A percentile compares a stretch with the other conserved stretches of the same genome.
Conservation (phyloP, 1,284 basidiomycete species). For the Papiliotrema flavescens region DNA sequence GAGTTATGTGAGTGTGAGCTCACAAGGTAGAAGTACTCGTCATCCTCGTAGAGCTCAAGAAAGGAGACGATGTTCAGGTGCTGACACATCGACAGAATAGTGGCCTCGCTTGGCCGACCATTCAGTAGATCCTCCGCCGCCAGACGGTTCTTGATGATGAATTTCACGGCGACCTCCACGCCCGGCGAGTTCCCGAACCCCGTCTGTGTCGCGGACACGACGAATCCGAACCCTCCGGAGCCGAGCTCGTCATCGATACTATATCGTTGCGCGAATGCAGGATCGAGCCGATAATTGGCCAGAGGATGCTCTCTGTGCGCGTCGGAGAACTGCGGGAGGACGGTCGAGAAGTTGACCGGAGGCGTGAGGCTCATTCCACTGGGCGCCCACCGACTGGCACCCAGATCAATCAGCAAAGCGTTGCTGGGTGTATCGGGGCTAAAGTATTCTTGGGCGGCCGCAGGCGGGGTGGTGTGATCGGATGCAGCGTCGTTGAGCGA, state of each 20-base stretch:
- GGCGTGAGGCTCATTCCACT: too few relatives aligned
- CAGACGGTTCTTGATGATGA: constrained; percentile 81
- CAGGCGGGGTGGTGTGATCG: too few relatives aligned
- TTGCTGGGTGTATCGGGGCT: too few relatives aligned
- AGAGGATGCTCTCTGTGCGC: too few relatives aligned
- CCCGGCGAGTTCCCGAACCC: constrained; percentile 13
- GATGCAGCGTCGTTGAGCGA: too few relatives aligned
- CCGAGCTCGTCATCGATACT: constrained; percentile 69
- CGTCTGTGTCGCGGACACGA: constrained; percentile 61
- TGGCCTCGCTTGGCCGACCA: constrained; percentile 66
- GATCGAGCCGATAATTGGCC: too few relatives aligned
- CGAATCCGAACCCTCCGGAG: constrained; percentile 87
- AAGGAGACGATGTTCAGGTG: constrained; percentile 80
- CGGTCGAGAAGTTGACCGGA: too few relatives aligned
- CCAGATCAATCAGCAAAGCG: too few relatives aligned
- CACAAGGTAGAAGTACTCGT: constrained; percentile 79
- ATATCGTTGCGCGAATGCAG: constrained; percentile 52
- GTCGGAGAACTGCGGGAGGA: too few relatives aligned
- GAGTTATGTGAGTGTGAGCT: too few relatives aligned
- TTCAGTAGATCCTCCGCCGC: constrained; percentile 38
- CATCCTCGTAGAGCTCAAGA: constrained; percentile 77
- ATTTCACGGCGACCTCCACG: constrained; percentile 82
- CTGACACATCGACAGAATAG: constrained; percentile 67
- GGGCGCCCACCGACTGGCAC: too few relatives aligned
- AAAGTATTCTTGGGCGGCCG: too few relatives aligned